Evolutionary conservation across 257 asterid genomes (phyloP).

Genomic region (Plantago ovata): DNA sequence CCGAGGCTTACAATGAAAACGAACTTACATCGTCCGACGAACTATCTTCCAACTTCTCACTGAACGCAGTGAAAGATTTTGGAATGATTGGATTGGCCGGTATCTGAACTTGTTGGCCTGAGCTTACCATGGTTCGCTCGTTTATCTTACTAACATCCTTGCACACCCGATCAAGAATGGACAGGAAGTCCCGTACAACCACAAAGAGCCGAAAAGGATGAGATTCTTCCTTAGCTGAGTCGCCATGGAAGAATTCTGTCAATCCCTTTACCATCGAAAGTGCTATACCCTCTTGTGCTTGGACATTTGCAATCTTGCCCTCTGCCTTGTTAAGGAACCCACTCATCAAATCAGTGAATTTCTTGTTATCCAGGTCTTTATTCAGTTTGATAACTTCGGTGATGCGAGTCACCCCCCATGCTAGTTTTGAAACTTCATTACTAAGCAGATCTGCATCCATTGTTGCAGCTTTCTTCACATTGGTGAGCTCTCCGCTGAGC

Average conservation of each 20-base stretch:
- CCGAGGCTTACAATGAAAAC: neutral
- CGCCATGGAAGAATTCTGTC: constrained; percentile 75
- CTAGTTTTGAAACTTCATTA: constrained; percentile 49
- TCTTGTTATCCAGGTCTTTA: constrained; percentile 29
- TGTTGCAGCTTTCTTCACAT: constrained; percentile 75
- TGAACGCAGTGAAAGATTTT: neutral
- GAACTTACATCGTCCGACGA: constrained; percentile 1
- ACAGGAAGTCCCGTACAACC: constrained; percentile 50
- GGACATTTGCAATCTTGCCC: constrained; percentile 40
- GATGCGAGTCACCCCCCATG: constrained; percentile 46
- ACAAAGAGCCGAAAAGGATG: constrained; percentile 53
- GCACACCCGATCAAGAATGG: constrained; percentile 16
- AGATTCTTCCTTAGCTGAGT: constrained; percentile 71
- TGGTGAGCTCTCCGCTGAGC: constrained; percentile 65
- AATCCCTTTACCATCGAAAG: constrained; percentile 70
- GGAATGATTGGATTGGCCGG: constrained; percentile 3
- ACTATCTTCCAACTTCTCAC: neutral
- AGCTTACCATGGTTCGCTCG: constrained; percentile 8
- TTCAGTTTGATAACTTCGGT: constrained; percentile 41
- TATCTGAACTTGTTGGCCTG: neutral
- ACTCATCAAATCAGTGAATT: constrained; percentile 38
- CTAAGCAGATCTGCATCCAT: constrained; percentile 57
- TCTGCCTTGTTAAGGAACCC: constrained; percentile 56
- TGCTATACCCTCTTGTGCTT: constrained; percentile 59
- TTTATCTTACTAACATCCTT: constrained; percentile 19